Base-by-base conservation (phyloP, 2,329 filamentous ascomycete species). In the Pleoardoris graminearum region DNA sequence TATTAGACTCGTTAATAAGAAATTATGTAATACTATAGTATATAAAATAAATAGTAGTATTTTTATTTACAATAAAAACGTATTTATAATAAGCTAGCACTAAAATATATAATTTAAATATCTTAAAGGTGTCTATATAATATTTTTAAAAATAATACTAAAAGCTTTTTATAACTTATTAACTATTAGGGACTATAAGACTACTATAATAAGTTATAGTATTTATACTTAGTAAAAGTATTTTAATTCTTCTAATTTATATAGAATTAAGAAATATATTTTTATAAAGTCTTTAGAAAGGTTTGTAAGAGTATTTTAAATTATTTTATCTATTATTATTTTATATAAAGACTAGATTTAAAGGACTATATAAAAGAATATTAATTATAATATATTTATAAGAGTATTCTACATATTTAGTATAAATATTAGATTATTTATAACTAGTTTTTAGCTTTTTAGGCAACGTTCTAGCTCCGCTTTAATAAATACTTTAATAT, bases 91-190 rank as follows among this genome's bases (percentile, higher is more conserved):
- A 60, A 22, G 54, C 50, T 32, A 66, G 25, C 30, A 59, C 55
- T 6, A 50, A 57, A 6, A 30, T 1, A 61, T 39, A 16, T 65
- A 32, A 19, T 65, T 61, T n/a, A 63, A 14, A 3, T 58, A 3
- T 16, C 22, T 59, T 1, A 59, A 56, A 7, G 58, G 44, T 45
- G 57, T 38, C 58, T 55, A 65, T 0, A 14, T 46, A 3, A 50
- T 33, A 39, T 74, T 54, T 1, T 74, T 71, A 4, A 68, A 65
- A 1, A 51, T 50, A 0, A 79, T 70, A 12, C 74, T 75, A 0
- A 76, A 39, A 3, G 73, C 73, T 62, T 78, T 75, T 17, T 66
- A 62, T 39, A 79, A 57, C 43, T 78, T 69, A 0, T 71, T 61
- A 0, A 43, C 55, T 0, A 65, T 70, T 7, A 78, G 50, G 0